phyloP scores from a whole-genome alignment of 495 filamentous ascomycete genomes.

The Aspergillus taichungensis region DNA sequence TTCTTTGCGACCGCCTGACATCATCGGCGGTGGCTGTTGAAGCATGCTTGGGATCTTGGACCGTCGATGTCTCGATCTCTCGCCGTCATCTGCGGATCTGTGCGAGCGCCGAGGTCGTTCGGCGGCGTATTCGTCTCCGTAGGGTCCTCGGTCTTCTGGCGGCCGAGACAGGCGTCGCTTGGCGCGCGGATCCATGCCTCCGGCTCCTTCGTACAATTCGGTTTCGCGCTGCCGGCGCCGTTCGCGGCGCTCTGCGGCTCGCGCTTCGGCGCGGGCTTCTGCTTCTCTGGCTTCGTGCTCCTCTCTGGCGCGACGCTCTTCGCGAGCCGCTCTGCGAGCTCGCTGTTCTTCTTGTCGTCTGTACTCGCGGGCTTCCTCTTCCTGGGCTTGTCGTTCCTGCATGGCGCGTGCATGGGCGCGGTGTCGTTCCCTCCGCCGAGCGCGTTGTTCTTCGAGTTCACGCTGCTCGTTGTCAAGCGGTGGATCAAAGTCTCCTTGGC shows the following conservation, averaged over 20 bases:
- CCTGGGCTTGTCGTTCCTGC: slow-evolving; percentile 30
- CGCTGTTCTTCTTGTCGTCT: slow-evolving; percentile 37
- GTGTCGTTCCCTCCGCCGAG: slow-evolving; percentile 33
- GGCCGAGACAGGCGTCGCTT: slow-evolving; percentile 29
- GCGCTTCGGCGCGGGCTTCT: slow-evolving; percentile 33
- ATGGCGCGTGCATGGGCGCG: slow-evolving; percentile 29
- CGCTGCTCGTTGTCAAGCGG: slow-evolving; percentile 27
- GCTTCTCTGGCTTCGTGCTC: slow-evolving; percentile 40
- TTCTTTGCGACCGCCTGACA: slow-evolving; percentile 32
- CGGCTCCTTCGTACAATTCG: slow-evolving; percentile 23
- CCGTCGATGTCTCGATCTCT: slow-evolving; percentile 22
- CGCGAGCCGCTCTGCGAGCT: slow-evolving; percentile 38
- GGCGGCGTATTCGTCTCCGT: slow-evolving; percentile 12
- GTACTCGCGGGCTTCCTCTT: slow-evolving; percentile 41
- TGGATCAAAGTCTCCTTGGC: slow-evolving; percentile 27
- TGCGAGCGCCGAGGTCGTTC: slow-evolving; percentile 18
- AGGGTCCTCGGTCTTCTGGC: slow-evolving; percentile 9
- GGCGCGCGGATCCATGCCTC: slow-evolving; percentile 18
- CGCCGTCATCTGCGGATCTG: slow-evolving; percentile 20
- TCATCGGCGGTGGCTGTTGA: slow-evolving; percentile 12
- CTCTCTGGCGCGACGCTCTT: slow-evolving; percentile 38
- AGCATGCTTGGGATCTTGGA: slow-evolving; percentile 17
- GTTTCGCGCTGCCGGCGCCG: slow-evolving; percentile 30
- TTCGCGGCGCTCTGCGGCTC: slow-evolving; percentile 32
- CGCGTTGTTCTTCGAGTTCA: slow-evolving; percentile 39